Conservation (phyloP, 306 rosid genomes). For the Hylodesmum podocarpum region DNA sequence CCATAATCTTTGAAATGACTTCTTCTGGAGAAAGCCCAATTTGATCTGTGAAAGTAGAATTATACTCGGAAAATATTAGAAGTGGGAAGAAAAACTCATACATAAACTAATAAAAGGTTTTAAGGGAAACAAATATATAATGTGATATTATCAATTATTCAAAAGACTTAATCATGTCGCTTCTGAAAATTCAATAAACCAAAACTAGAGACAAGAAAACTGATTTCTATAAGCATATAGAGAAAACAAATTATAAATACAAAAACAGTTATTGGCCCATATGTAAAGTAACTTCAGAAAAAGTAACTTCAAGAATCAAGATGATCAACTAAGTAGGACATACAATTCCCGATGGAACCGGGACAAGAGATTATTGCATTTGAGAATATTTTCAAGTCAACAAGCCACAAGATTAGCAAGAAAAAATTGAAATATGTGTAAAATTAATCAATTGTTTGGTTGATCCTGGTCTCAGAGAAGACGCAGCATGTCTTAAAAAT, state of each 20-base stretch:
- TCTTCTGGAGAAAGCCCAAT: slow-evolving; percentile 96
- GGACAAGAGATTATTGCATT: not conserved
- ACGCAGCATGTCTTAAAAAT: not conserved
- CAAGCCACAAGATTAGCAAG: not conserved
- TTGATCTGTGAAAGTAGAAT: slow-evolving; percentile 66
- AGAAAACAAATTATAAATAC: not conserved
- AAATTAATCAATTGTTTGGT: not conserved
- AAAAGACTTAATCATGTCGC: not conserved
- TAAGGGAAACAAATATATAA: not conserved
- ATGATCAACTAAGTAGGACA: not conserved
- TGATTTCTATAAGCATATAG: not conserved
- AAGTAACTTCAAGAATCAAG: slow-evolving; percentile 10
- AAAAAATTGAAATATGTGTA: not conserved
- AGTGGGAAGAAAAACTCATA: not conserved
- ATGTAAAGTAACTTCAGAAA: not conserved
- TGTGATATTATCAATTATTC: slow-evolving; percentile 1
- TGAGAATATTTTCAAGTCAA: not conserved
- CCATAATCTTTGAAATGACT: slow-evolving; percentile 93
- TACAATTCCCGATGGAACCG: not conserved
- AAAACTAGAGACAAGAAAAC: not conserved
- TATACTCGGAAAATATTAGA: slow-evolving; percentile 3
- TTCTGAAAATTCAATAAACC: slow-evolving; percentile 10
- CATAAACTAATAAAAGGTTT: not conserved
- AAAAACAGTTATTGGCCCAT: not conserved
- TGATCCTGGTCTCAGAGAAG: slow-evolving; percentile 22